Base-by-base conservation (phyloP, 1,284 basidiomycete species). In the Pascua guehoae region DNA sequence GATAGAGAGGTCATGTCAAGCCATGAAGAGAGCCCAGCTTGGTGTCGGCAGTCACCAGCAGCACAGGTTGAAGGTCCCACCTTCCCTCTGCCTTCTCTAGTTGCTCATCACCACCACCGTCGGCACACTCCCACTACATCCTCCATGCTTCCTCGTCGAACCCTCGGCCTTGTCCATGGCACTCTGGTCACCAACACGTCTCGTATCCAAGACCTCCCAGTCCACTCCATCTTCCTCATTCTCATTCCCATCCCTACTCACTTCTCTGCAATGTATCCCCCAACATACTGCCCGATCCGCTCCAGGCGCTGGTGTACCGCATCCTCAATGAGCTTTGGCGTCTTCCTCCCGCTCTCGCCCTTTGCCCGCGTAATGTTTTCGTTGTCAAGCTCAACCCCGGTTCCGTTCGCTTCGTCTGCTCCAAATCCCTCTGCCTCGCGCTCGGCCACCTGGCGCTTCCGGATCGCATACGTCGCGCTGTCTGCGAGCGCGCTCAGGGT, bases 231-330 rank as follows among this genome's bases (percentile, higher is more conserved):
- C 24, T 32, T 32, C 24, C 7, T 32, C 24, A 32, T 32, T 32
- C 24, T 32, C n/a, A 32, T 32, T 4, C 24, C 24, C 24, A 32
- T 32, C 24, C 12, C 11, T 8, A 75, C 83, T 53, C 61, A 93
- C 91, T 87, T 82, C 79, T 95, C 91, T 0, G 87, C 85, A 56
- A 93, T 84, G 70, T 88, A 90, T 5, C 86, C 86, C 1, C 93
- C 92, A 1, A 95, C 88, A 72, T 93, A 89, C 64, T 86, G 76
- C 0, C 93, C 93, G 61, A 97, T 89, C 8, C 84, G 79, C 73
- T 95, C 91, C 43, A 95, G 78, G 51, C 90, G 79, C 37, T 81
- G 75, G 42, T 83, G 78, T 12, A 92, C 75, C 9, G 83, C 89
- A 15, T 86, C 86, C 12, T 89, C 87, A 41, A 89, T 84, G 60